A percentile compares a stretch with the other conserved stretches of the same genome.
phyloP scores from a whole-genome alignment of 805 yeast species.

The Candida ascalaphidarum region DNA sequence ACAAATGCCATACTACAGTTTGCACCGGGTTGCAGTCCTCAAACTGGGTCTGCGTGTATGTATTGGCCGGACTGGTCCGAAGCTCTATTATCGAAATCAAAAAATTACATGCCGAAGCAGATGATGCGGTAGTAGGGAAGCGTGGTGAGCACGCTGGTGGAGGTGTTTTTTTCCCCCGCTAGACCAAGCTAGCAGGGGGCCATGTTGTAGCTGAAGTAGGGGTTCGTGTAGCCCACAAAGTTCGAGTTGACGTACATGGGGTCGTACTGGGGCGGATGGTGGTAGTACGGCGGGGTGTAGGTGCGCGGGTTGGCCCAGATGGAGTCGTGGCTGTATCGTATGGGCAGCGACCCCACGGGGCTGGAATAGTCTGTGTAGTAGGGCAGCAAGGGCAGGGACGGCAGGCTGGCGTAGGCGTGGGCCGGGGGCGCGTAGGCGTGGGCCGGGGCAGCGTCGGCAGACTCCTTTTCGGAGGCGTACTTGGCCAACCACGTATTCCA shows the following conservation, averaged over 20 bases:
- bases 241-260: slow-evolving; percentile 1
- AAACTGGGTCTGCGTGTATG: no score
- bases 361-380: slow-evolving; percentile 14
- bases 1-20: no score
- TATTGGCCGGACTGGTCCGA: no score
- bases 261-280: slow-evolving; percentile 10
- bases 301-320: slow-evolving; percentile 22
- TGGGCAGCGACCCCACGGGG: slow-evolving; percentile 20
- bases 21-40: no score
- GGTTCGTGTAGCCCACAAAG: slow-evolving; percentile 29
- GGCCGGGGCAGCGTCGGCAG: neutral
- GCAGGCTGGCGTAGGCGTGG: slow-evolving; percentile 5
- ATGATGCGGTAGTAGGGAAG: no score
- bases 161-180: no score
- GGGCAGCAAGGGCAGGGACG: slow-evolving; percentile 13
- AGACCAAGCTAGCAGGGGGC: slow-evolving; percentile 6
- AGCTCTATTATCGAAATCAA: no score
- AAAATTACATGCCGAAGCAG: no score
- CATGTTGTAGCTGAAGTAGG: slow-evolving; percentile 26
- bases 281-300: slow-evolving; percentile 14
- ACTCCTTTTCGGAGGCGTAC: slow-evolving; percentile 5
- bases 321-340: slow-evolving; percentile 12
- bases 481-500: slow-evolving; percentile 37
- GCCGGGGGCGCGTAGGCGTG: slow-evolving; percentile 1
- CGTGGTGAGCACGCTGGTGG: no score